These are phyloP conservation scores for Sporothrix euskadiensis DNA, from an alignment of 2,329 filamentous ascomycete species.

Conservation along the genomic window DNA sequence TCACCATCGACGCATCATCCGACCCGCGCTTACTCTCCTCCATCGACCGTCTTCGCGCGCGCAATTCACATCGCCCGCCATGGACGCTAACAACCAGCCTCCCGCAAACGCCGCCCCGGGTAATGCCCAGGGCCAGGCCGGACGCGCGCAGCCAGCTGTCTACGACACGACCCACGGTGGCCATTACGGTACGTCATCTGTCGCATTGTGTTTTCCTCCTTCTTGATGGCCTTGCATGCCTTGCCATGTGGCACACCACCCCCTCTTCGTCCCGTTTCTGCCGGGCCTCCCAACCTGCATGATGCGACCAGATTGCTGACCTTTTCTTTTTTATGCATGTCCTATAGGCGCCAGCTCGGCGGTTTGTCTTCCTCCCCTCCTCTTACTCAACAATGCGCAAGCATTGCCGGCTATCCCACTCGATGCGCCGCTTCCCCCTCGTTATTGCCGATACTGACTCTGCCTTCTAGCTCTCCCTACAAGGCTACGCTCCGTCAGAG, in stretches of 20 bases:
- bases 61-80: conserved; percentile 38
- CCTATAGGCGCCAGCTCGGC: conserved; percentile 64
- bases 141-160: conserved; percentile 58
- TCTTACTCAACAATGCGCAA: conserved; percentile 13
- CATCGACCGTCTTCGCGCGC: neutral
- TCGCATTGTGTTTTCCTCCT: neutral
- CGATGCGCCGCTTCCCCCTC: conserved; percentile 6
- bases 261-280: neutral
- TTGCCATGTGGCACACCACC: neutral
- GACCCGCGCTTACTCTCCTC: neutral
- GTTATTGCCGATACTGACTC: conserved; percentile 29
- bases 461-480: conserved; percentile 69
- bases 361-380: conserved; percentile 51
- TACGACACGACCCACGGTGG: conserved; percentile 74
- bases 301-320: conserved; percentile 34
- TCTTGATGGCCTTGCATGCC: neutral
- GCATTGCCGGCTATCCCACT: neutral
- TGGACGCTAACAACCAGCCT: conserved; percentile 57
- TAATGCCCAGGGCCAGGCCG: conserved; percentile 55
- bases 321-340: conserved; percentile 9
- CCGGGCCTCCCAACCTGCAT: conserved; percentile 19
- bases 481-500: conserved; percentile 88
- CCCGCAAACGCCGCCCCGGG: conserved; percentile 38
- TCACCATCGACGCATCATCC: neutral
- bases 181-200: conserved; percentile 66